Conservation (phyloP, 768 basidiomycete genomes). For the Dendrothele bispora region DNA sequence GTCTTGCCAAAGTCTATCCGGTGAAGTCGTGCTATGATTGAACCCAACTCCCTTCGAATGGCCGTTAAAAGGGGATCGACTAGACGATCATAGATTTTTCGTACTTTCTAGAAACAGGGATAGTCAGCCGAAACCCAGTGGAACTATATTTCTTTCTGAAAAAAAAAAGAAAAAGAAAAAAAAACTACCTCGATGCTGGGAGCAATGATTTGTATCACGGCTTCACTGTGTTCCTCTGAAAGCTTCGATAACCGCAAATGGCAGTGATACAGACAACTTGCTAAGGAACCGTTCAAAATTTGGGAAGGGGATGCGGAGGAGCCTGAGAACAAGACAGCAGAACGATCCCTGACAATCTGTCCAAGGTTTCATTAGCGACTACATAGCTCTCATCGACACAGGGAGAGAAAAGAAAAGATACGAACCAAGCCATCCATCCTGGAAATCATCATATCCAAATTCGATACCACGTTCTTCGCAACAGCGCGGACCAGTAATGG, state of each 20-base stretch:
- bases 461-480: conserved; percentile 67
- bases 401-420: conserved; percentile 3
- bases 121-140: conserved; percentile 1
- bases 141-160: too few relatives aligned
- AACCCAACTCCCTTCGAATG: conserved; percentile 77
- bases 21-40: conserved; percentile 82
- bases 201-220: conserved; percentile 53
- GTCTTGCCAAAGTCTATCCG: conserved; percentile 78
- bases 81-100: conserved; percentile 51
- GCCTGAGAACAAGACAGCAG: conserved; percentile 72
- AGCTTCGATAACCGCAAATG: conserved; percentile 68
- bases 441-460: conserved; percentile 66
- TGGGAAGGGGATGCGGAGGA: conserved; percentile 81
- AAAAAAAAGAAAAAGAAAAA: neutral
- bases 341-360: conserved; percentile 76
- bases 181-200: conserved; percentile 58
- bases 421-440: conserved; percentile 72
- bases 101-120: conserved; percentile 42
- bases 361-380: conserved; percentile 5
- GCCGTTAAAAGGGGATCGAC: conserved; percentile 63
- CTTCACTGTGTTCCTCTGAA: conserved; percentile 63
- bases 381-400: neutral
- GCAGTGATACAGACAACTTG: conserved; percentile 78
- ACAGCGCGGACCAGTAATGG: conserved; percentile 81
- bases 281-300: conserved; percentile 71